phyloP scores from a whole-genome alignment of 2,329 filamentous ascomycete species.

The Beauveria sp. region DNA sequence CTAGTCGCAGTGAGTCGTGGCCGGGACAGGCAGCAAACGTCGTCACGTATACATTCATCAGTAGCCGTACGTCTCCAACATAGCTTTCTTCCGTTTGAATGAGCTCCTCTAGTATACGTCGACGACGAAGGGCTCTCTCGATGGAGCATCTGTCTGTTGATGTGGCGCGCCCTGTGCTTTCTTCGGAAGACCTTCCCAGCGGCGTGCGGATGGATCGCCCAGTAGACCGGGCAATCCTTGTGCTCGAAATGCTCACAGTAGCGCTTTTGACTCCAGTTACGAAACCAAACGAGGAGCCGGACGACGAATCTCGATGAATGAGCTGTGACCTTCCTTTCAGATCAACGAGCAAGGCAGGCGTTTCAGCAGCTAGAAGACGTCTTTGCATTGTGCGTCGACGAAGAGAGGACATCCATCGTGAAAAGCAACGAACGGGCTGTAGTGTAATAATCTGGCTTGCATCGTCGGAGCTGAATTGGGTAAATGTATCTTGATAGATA shows the following conservation, averaged over 20 bases:
- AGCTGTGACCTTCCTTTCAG: neutral
- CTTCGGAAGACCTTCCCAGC: slow-evolving; percentile 47
- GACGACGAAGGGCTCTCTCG: slow-evolving; percentile 65
- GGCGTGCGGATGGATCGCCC: slow-evolving; percentile 6
- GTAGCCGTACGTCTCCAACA: slow-evolving; percentile 75
- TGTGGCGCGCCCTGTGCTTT: slow-evolving; percentile 54
- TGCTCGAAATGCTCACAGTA: slow-evolving; percentile 67
- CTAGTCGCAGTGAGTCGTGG: slow-evolving; percentile 51
- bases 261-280: slow-evolving; percentile 76
- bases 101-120: slow-evolving; percentile 76
- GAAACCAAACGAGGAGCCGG: slow-evolving; percentile 69
- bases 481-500: neutral
- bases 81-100: slow-evolving; percentile 83
- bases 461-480: neutral
- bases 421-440: slow-evolving; percentile 1
- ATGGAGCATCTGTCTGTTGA: slow-evolving; percentile 36
- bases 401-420: slow-evolving; percentile 66
- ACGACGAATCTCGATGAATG: slow-evolving; percentile 52
- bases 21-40: slow-evolving; percentile 66
- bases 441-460: slow-evolving; percentile 1
- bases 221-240: slow-evolving; percentile 1
- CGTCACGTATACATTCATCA: slow-evolving; percentile 77
- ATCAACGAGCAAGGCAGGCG: neutral
- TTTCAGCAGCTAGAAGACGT: slow-evolving; percentile 9
- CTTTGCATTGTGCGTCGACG: slow-evolving; percentile 47